Conservation (phyloP, 2,329 filamentous ascomycete species). For the Grosmannia huntii region DNA sequence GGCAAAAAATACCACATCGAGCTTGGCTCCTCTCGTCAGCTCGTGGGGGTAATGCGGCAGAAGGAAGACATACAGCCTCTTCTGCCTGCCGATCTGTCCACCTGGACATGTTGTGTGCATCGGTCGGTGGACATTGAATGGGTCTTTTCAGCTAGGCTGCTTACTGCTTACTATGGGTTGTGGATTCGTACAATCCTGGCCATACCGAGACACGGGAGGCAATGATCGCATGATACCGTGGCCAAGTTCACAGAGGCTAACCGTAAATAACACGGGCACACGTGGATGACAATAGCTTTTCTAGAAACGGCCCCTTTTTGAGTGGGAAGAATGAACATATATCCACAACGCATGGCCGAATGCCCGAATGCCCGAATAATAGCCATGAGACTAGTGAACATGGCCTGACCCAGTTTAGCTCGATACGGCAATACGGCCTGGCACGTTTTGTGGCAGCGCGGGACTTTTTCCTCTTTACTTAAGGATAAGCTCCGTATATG, state of each 20-base stretch:
- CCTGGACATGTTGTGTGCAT: too few species aligned
- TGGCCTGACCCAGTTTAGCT: not conserved
- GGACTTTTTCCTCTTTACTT: not conserved
- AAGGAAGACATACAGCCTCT: too few species aligned
- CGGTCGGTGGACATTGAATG: too few species aligned
- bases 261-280: not conserved
- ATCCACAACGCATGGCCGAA: not conserved
- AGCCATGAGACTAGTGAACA: not conserved
- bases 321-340: not conserved
- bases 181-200: not conserved
- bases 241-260: not conserved
- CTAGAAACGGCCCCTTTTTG: not conserved
- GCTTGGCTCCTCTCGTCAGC: too few species aligned
- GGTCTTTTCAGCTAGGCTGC: too few species aligned
- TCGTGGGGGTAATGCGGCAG: too few species aligned
- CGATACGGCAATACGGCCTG: not conserved
- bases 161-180: not conserved
- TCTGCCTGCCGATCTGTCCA: too few species aligned
- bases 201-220: not conserved
- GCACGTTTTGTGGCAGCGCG: not conserved
- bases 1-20: too few species aligned
- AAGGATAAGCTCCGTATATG: not conserved
- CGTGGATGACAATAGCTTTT: not conserved
- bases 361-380: not conserved
- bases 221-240: not conserved